Percentiles rank a stretch among this genome's conserved stretches.
These are phyloP conservation scores for Marchantia polymorpha DNA, from an alignment of 225 moss, liverwort and hornwort species.

Conservation along the genomic window DNA sequence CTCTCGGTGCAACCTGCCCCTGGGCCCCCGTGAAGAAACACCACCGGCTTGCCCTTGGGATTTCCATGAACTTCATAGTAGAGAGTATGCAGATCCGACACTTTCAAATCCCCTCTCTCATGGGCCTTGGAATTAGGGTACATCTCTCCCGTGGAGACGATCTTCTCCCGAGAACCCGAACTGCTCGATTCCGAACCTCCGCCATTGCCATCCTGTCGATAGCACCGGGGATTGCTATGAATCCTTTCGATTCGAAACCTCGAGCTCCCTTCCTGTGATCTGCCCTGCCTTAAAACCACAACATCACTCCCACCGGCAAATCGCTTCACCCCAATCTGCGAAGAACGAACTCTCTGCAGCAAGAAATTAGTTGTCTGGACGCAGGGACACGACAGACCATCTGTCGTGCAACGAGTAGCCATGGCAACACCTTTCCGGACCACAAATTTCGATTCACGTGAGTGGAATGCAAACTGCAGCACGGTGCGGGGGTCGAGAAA, in stretches of 20 bases:
- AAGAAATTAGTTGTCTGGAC: not conserved
- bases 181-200: not conserved
- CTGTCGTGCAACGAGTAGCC: not conserved
- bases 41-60: constrained; percentile 57
- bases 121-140: constrained; percentile 38
- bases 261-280: not conserved
- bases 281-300: not conserved
- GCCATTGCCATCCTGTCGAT: constrained; percentile 1
- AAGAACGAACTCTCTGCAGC: not conserved
- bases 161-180: constrained; percentile 10
- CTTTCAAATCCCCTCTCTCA: constrained; percentile 48
- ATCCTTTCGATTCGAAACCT: not conserved
- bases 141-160: constrained; percentile 19
- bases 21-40: constrained; percentile 80
- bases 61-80: constrained; percentile 79
- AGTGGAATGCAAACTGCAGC: not conserved
- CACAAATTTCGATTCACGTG: not conserved
- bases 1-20: constrained; percentile 76
- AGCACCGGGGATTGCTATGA: not conserved
- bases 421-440: not conserved
- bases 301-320: not conserved
- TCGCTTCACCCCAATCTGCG: not conserved
- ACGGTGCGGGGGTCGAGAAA: too few relatives aligned
- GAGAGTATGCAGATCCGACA: constrained; percentile 64
- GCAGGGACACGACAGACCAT: not conserved